These are phyloP conservation scores for Entomortierella lignicola DNA, from an alignment of 192 early-diverging fungal species.

Conservation along the genomic window DNA sequence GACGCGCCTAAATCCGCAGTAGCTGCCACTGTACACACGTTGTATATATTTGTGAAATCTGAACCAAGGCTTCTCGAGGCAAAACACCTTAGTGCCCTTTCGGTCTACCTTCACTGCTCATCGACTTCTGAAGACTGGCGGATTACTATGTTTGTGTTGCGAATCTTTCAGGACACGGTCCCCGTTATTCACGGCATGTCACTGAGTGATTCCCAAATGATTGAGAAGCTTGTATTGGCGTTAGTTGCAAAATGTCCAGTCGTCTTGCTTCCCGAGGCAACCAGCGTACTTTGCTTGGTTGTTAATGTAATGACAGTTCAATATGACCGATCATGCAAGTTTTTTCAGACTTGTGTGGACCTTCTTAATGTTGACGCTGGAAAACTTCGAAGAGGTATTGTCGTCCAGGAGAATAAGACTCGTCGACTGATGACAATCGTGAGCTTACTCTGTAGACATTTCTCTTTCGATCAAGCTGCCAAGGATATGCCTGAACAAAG, in stretches of 20 bases:
- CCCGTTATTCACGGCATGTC: slow-evolving; percentile 22
- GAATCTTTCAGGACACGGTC: slow-evolving; percentile 29
- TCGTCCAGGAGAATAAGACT: slow-evolving; percentile 60
- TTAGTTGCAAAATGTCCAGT: slow-evolving; percentile 42
- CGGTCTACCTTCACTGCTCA: slow-evolving; percentile 38
- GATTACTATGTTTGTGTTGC: slow-evolving; percentile 46
- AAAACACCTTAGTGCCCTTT: slow-evolving; percentile 25
- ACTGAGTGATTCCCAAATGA: slow-evolving; percentile 2
- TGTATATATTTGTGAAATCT: slow-evolving; percentile 22
- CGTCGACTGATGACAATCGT: slow-evolving; percentile 77
- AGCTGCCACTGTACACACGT: slow-evolving; percentile 26
- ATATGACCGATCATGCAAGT: slow-evolving; percentile 45
- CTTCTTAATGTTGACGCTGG: slow-evolving; percentile 49
- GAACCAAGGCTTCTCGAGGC: slow-evolving; percentile 26
- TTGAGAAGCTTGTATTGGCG: slow-evolving; percentile 14
- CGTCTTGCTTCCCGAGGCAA: slow-evolving; percentile 35
- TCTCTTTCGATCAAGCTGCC: slow-evolving; percentile 73
- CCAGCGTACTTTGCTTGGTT: slow-evolving; percentile 75
- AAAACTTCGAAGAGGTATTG: slow-evolving; percentile 64
- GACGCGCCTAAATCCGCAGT: slow-evolving; percentile 29
- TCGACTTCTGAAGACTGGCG: slow-evolving; percentile 35
- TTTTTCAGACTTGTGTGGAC: slow-evolving; percentile 33
- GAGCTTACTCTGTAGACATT: slow-evolving; percentile 78
- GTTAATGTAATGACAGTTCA: slow-evolving; percentile 77
- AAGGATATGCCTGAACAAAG: slow-evolving; percentile 14